Evolutionary conservation across 2,329 filamentous ascomycete genomes (phyloP), one percentile per base, ranked within the genome.

Genomic region (Stagonosporopsis rhizophila): DNA sequence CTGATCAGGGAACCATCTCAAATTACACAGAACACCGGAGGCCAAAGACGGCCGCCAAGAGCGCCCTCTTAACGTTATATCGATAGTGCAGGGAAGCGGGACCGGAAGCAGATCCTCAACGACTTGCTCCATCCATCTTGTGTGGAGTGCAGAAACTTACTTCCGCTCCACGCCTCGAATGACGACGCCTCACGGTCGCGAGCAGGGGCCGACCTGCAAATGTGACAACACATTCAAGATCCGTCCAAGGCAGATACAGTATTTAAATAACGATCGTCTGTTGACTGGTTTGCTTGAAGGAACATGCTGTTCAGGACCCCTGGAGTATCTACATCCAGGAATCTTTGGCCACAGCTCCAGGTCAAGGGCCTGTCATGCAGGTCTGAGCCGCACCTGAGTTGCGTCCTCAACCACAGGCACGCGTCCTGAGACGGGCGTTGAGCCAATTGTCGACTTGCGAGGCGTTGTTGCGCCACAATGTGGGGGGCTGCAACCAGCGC

Each of bases 381-480:
- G 38, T 38, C 53, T 52, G 38, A 56, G 53, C 53, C 53, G 52
- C 53, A 47, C 38, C 42, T 52, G 53, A 51, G 41, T 27, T 50
- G 46, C 44, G 17, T 40, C 40, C 40, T 20, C 41, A 50, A 47
- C 35, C 52, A 48, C 40, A 55, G 44, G 44, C 58, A 68, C 58
- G 63, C 56, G 44, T 42, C 27, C 60, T 70, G 68, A 68, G 65
- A 71, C 71, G 60, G 37, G 52, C 57, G 47, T 59, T 52, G 25
- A 47, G 38, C 68, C 69, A 71, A 67, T 73, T 44, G 50, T 51
- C n/a, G 15, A 20, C 38, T 28, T 41, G 49, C 55, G 44, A 20
- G 20, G 35, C 30, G 37, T 23, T 34, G 32, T 37, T 52, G 49
- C 55, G 55, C 55, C 55, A 58, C 55, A 49, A 39, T 47, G 40